Base-by-base conservation (phyloP, 129 eudicot species). In the Flaveria ramosissima region DNA sequence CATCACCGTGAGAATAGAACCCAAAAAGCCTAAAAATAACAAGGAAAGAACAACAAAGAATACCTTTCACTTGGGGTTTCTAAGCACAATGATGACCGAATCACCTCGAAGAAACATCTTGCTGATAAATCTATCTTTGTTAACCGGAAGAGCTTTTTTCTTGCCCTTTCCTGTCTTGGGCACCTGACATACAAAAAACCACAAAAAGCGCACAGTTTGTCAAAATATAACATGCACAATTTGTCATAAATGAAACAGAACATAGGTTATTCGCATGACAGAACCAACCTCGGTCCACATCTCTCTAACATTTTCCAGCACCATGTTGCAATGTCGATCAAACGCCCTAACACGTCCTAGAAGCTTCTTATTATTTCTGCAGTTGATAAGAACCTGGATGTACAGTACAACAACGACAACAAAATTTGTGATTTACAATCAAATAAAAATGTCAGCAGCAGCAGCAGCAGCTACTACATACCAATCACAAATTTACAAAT, bases 311-410 rank as follows among this genome's bases (percentile, higher is more conserved):
- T 93, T 93, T 76, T 93, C 98, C n/a, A 93, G 85, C 72, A 93
- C 98, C 97, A 93, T 93, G 77, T 93, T 93, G 87, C 98, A 93
- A 82, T 93, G 98, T 32, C 98, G 86, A 77, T 93, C 98, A 82
- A 90, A 93, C 2, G 98, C 96, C 85, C 96, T 90, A 73, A 93
- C 98, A 74, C 96, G 96, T 2, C 98, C 98, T 24, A 93, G 77
- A 76, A 93, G 93, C 83, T 93, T 93, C 66, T 84, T 90, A 83
- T 93, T 93, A 61, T 93, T 93, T 50, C 98, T 82, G 82, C 96
- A 93, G 83, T 93, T 93, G 55, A 93, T 90, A 36, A 93, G 92
- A 41, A 90, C 93, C 96, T 90, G 81, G 4, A 70, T 23, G 59
- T 7, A 20, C 63, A 70, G 53, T 27, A 69, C 11, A 56, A 77